Evolutionary conservation across 1,284 basidiomycete genomes (phyloP).

Genomic region (Papiliotrema terrestris): DNA sequence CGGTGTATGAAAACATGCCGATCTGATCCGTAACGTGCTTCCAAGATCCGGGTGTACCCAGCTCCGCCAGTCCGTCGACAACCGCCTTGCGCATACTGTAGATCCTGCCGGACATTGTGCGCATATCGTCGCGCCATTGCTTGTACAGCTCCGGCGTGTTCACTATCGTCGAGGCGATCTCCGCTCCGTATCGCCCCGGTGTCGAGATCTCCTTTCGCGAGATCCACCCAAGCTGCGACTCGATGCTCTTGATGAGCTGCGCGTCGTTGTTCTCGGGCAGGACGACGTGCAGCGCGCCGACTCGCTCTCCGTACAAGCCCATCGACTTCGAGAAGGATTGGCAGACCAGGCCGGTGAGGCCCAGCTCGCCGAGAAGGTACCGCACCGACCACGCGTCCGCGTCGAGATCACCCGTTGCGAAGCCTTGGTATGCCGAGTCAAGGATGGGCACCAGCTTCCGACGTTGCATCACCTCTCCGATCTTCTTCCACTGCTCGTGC

Average conservation of each 20-base stretch:
- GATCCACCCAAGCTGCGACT: conserved; percentile 77
- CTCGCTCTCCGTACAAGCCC: conserved; percentile 85
- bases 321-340: conserved; percentile 96
- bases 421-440: conserved; percentile 84
- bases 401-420: conserved; percentile 50
- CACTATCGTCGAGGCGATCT: conserved; percentile 75
- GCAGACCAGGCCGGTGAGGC: conserved; percentile 8
- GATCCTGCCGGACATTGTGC: conserved; percentile 83
- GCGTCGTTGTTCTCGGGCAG: conserved; percentile 36
- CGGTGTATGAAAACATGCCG: conserved; percentile 60
- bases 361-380: conserved; percentile 5
- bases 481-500: conserved; percentile 73
- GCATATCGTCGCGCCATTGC: conserved; percentile 83
- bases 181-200: conserved; percentile 84
- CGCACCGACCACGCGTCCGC: conserved; percentile 50
- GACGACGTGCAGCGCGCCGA: conserved; percentile 79
- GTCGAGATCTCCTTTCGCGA: conserved; percentile 91
- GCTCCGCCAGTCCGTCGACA: conserved; percentile 65
- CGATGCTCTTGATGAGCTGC: neutral
- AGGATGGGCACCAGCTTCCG: conserved; percentile 88
- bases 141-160: conserved; percentile 68
- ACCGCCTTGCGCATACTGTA: conserved; percentile 81
- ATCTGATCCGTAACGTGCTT: conserved; percentile 85
- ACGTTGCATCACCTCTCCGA: conserved; percentile 69
- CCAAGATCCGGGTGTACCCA: conserved; percentile 85